phyloP scores from a whole-genome alignment of 2,329 filamentous ascomycete species.

The Colletotrichum sp. region DNA sequence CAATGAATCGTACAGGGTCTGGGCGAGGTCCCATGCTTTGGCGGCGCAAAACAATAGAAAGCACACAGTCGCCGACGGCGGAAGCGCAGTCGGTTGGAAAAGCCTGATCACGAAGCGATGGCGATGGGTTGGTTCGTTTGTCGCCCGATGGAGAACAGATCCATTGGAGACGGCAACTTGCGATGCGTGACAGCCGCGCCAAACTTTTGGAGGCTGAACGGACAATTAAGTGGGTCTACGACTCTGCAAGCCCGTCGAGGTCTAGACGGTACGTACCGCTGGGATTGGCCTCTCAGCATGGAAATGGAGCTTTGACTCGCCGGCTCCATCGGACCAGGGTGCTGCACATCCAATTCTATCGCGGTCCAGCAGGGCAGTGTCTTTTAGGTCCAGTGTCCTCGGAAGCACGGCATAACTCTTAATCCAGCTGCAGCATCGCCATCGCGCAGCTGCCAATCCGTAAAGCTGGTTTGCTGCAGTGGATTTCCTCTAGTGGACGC shows the following conservation, averaged over 20 bases:
- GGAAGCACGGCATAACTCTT: conserved; percentile 3
- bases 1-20: conserved; percentile 42
- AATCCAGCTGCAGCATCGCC: not conserved
- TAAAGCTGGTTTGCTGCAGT: not conserved
- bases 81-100: not conserved
- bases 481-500: not conserved
- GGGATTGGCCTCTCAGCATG: not conserved
- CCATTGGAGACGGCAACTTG: conserved; percentile 2
- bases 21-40: conserved; percentile 19
- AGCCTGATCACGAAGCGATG: not conserved
- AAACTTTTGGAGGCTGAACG: conserved; percentile 21
- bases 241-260: not conserved
- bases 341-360: not conserved
- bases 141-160: not conserved
- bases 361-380: not conserved
- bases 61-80: not conserved
- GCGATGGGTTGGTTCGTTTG: not conserved
- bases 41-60: not conserved
- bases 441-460: not conserved
- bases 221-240: not conserved
- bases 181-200: conserved; percentile 15
- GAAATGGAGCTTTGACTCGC: not conserved
- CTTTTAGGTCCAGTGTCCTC: not conserved
- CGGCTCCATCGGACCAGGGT: not conserved
- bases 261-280: not conserved